Evolutionary conservation across 257 asterid genomes (phyloP), one percentile per base, ranked within the genome.

Genomic region (Solanum clarkiae): DNA sequence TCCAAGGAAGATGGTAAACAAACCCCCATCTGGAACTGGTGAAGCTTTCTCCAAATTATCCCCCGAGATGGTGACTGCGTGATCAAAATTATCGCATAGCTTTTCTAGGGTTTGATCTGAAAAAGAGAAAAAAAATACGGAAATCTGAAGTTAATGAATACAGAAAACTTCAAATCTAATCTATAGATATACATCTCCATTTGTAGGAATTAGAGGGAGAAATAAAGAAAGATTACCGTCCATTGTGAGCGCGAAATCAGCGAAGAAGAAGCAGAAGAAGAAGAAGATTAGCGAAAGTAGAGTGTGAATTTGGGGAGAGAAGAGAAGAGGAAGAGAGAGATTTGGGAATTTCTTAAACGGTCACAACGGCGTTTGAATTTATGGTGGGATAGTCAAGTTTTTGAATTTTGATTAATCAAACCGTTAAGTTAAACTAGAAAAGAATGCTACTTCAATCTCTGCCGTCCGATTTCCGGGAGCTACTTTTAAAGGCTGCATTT

Each of bases 51-150:
- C 74, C 83, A 7, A 82, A 83, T 69, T 70, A 10, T 80, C 72
- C n/a, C 84, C 85, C 55, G 93, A 85, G 9, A 92, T 87, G 69
- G 89, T 86, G 44, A 94, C 91, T 55, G 89, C 91, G 9, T 81
- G 86, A 82, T 87, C 89, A 75, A 94, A 94, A 72, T 63, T 86
- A 60, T 90, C 69, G 53, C 97, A 92, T 18, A 92, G 88, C 20
- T 80, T 84, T 36, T 90, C 93, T 81, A 92, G 90, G 87, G 93
- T 80, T 90, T 26, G 91, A 89, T 91, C 97, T 93, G 91, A 55
- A 53, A 7, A 84, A 44, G 88, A 60, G 36, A 5, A 83, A 40
- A 24, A 54, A 12, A 32, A 60, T 68, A 86, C 83, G 36, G 20
- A 69, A 47, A 12, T 66, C 18, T 47, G 24, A 83, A 45, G 69